Evolutionary conservation across 1,284 basidiomycete species (phyloP).

Genomic region (Sanguinoderma infundibulare): DNA sequence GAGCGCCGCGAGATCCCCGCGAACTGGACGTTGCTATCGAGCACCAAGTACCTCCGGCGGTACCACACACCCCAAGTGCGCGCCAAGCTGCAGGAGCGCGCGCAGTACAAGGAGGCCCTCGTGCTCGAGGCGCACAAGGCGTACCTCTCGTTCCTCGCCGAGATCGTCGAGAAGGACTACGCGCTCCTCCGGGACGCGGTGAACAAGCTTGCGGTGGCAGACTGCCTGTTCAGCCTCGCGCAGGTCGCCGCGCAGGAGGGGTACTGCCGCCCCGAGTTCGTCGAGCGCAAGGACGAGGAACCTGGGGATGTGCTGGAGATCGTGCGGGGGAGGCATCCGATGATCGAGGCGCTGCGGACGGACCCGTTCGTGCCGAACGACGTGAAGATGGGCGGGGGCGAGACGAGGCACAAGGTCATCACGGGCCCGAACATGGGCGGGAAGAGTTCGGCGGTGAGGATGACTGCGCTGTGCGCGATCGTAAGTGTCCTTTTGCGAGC

Average conservation of each 20-base stretch:
- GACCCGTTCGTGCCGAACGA: slow-evolving; percentile 85
- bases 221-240: slow-evolving; percentile 76
- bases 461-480: slow-evolving; percentile 75
- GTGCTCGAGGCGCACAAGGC: slow-evolving; percentile 70
- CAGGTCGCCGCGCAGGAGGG: slow-evolving; percentile 74
- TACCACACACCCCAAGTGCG: slow-evolving; percentile 83
- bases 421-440: slow-evolving; percentile 86
- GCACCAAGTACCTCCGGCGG: slow-evolving; percentile 79
- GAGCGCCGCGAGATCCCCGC: slow-evolving; percentile 77
- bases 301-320: slow-evolving; percentile 64
- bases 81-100: slow-evolving; percentile 71
- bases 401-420: slow-evolving; percentile 73
- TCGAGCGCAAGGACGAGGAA: slow-evolving; percentile 35
- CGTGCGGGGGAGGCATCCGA: slow-evolving; percentile 77
- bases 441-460: slow-evolving; percentile 79
- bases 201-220: slow-evolving; percentile 81
- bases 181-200: slow-evolving; percentile 73
- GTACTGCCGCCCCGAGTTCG: slow-evolving; percentile 74
- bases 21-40: slow-evolving; percentile 81
- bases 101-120: slow-evolving; percentile 80
- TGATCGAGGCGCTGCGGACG: slow-evolving; percentile 77
- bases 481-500: slow-evolving; percentile 41
- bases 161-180: slow-evolving; percentile 73
- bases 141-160: slow-evolving; percentile 69
- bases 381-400: slow-evolving; percentile 56